Evolutionary conservation across 1,284 basidiomycete genomes (phyloP), one percentile per base, ranked within the genome.

Genomic region (Tetrapyrgos nigripes): DNA sequence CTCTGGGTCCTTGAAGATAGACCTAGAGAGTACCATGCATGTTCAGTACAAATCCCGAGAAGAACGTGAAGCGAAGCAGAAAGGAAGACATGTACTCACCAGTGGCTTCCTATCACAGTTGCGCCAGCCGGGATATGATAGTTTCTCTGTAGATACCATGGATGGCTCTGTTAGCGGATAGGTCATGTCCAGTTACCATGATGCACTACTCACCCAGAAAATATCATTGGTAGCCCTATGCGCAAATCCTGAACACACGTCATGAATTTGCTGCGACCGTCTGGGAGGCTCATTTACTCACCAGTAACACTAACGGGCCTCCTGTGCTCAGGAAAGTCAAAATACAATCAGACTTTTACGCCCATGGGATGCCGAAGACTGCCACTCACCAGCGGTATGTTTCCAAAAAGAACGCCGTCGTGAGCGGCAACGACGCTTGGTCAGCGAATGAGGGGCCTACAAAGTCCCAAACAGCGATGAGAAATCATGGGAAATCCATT

Each of bases 371-470:
- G n/a, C 9, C 5, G 5, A 50, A 11, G 5, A 6, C 24, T 3
- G 40, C 10, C 17, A 53, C 50, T 21, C 10, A 53, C 89, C 88
- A 91, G 24, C 88, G 76, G 52, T 82, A 83, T 0, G 78, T 73
- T 68, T 91, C 88, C 19, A 82, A 67, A 24, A 87, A 79, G 66
- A 87, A 90, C 0, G 88, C 88, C 40, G 79, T 79, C 1, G 86
- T 76, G 61, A 83, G 79, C 1, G 84, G 82, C 4, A 90, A 76
- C 33, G 67, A 61, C 0, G 79, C 68, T 65, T 78, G 70, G 65
- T 89, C 88, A 3, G 74, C 73, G 55, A 83, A 80, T 0, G 72
- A 79, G 0, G 86, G 86, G 3, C 78, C 83, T 83, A 60, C 1
- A 23, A 28, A 5, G 11, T 46, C n/a, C n/a, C n/a, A n/a, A n/a